Evolutionary conservation across 1,139 yeast species (phyloP), one percentile per base, ranked within the genome.

Genomic region (Kurtzmaniella quercitrusa): DNA sequence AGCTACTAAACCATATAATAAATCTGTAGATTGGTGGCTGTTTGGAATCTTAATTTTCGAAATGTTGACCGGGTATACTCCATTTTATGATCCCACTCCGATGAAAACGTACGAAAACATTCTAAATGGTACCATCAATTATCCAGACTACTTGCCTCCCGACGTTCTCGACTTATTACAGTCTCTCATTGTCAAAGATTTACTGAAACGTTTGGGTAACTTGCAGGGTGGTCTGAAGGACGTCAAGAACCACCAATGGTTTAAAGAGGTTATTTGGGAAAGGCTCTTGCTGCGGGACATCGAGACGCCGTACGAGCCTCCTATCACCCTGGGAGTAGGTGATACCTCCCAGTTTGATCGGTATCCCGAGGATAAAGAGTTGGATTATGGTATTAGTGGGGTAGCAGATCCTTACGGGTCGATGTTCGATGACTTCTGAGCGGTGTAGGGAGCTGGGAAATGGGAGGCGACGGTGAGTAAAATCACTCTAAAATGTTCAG

Each of bases 11-110:
- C 82, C 83, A 2, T 79, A 79, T 57, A 79, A 79, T 56, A 77
- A 78, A 53, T 76, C 82, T 2, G 83, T 79, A 12, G 84, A 79
- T 58, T 79, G 82, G 82, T 79, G 84, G 84, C 75, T 81, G 2
- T 69, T 79, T 52, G 84, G 84, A 15, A 78, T 79, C 11, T 64
- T 79, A 46, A 78, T 79, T 40, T 79, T 71, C 55, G 84, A 79
- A 59, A 79, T 79, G 84, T 65, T 79, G 54, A 77, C 82, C 11
- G 84, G 84, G 15, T 77, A 76, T 52, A 79, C 84, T 1, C 84
- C 84, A 36, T 79, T 79, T 54, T 79, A 78, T 55, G 83, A 79
- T 54, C 68, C 79, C 18, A 75, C 82, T 1, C 83, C 83, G 12
- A 77, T 79, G 79, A 78, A 78, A 55, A 79, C 83, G 19, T 79